phyloP scores from a whole-genome alignment of 2,329 filamentous ascomycete genomes.

The Basipetospora chlamydospora region DNA sequence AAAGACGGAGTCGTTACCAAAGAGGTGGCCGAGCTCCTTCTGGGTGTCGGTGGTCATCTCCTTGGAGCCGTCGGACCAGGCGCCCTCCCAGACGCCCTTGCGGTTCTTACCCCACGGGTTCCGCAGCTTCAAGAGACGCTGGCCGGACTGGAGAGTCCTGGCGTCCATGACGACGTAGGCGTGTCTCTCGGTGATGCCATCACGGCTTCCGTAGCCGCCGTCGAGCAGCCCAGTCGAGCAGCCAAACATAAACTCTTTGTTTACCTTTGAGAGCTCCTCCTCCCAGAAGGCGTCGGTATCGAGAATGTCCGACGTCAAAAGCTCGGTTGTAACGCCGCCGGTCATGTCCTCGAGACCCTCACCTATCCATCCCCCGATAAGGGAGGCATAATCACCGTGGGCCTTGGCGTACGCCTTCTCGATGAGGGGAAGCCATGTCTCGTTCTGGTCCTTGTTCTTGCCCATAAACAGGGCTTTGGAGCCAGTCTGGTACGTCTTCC shows the following conservation, averaged over 20 bases:
- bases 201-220: conserved; percentile 30
- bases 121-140: conserved; percentile 41
- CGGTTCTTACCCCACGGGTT: conserved; percentile 43
- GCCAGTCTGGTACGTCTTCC: conserved; percentile 56
- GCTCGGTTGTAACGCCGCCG: conserved; percentile 51
- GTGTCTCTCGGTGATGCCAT: conserved; percentile 43
- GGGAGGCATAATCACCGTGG: conserved; percentile 61
- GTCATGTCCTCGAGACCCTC: conserved; percentile 43
- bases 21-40: conserved; percentile 41
- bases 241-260: conserved; percentile 61
- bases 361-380: conserved; percentile 57
- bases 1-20: conserved; percentile 48
- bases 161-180: conserved; percentile 37
- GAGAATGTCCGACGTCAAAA: conserved; percentile 53
- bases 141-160: conserved; percentile 26
- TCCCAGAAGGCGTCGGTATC: conserved; percentile 55
- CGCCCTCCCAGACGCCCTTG: conserved; percentile 39
- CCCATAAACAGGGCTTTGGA: conserved; percentile 68
- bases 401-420: conserved; percentile 79
- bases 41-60: conserved; percentile 46
- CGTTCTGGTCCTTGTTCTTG: conserved; percentile 59
- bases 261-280: conserved; percentile 63
- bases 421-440: conserved; percentile 68
- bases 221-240: conserved; percentile 34
- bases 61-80: conserved; percentile 45